Base-by-base conservation (phyloP, 305 asterid species). In the Fraxinus angustifolia region DNA sequence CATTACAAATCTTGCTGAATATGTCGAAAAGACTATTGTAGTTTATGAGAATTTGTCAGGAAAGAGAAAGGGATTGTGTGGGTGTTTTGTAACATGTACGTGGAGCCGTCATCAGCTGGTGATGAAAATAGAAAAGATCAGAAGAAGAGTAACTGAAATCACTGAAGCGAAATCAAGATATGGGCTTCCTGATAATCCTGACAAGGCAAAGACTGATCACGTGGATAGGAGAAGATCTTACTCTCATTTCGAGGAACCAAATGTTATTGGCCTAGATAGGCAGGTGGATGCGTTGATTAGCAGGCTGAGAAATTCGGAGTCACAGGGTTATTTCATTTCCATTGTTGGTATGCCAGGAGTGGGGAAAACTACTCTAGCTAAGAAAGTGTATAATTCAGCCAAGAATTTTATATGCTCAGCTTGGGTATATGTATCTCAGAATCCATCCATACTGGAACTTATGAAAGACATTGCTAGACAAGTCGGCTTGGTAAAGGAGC, bases 361-460 rank as follows among this genome's bases (percentile, higher is more conserved):
- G 14, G 76, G 45, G 10, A 71, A 71, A 31, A 31, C 76, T 31
- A 71, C 45, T 28, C 42, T 71, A 14, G 76, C 76, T 30, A 16
- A 33, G 76, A 31, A 71, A 71, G 19, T 71, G 3, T 71, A 71
- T 71, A 71, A 33, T 31, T 71, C 23, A 31, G 76, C 42, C 76
- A 71, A 71, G 45, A 7, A 31, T 30, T 34, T 62, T 62, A 62
- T 14, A 17, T 14, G 42, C 76, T 34, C 23, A 4, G 76, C 76
- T n/a, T 28, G 76, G 76, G 76, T 71, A 4, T 33, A 33, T 71
- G 76, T 71, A 14, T 71, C 76, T 71, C 76, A 71, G 42, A 14
- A 31, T 31, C 42, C 42, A 71, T 30, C 42, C 19, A 34, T n/a
- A 23, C 28, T 17, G 16, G 42, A 71, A 12, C 40, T 71, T 33